These are phyloP conservation scores for Sanguinoderma infundibulare DNA, from an alignment of 1,284 basidiomycete species.

Conservation along the genomic window DNA sequence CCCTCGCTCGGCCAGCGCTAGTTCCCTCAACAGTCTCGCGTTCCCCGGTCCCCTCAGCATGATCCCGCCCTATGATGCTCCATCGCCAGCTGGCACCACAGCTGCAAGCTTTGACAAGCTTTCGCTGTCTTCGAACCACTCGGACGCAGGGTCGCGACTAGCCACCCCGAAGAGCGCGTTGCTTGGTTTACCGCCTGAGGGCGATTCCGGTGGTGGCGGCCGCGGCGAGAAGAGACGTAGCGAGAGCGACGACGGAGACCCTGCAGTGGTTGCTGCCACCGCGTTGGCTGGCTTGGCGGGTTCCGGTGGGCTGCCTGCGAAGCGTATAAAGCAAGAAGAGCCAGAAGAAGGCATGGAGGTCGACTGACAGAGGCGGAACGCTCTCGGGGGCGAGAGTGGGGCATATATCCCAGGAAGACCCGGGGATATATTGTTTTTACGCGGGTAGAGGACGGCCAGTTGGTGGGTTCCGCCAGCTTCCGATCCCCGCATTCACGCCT, in stretches of 20 bases:
- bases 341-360: conserved; percentile 29
- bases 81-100: conserved; percentile 21
- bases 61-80: conserved; percentile 23
- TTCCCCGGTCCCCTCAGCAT: conserved; percentile 25
- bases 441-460: neutral
- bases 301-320: conserved; percentile 17
- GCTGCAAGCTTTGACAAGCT: conserved; percentile 31
- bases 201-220: conserved; percentile 19
- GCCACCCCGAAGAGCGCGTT: conserved; percentile 31
- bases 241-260: conserved; percentile 24
- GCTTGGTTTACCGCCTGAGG: conserved; percentile 28
- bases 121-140: conserved; percentile 25
- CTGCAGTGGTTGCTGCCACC: conserved; percentile 27
- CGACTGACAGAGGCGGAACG: conserved; percentile 6
- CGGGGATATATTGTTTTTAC: neutral
- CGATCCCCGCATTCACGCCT: neutral
- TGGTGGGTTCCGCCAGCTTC: neutral
- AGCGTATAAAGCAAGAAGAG: conserved; percentile 30
- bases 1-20: conserved; percentile 20
- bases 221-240: conserved; percentile 25
- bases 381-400: neutral
- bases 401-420: neutral
- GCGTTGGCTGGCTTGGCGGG: conserved; percentile 31
- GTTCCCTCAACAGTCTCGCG: conserved; percentile 23
- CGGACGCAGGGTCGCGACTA: conserved; percentile 27